Evolutionary conservation across 192 early-diverging fungal species (phyloP), one percentile per base, ranked within the genome.

Genomic region (Podila clonocystis): DNA sequence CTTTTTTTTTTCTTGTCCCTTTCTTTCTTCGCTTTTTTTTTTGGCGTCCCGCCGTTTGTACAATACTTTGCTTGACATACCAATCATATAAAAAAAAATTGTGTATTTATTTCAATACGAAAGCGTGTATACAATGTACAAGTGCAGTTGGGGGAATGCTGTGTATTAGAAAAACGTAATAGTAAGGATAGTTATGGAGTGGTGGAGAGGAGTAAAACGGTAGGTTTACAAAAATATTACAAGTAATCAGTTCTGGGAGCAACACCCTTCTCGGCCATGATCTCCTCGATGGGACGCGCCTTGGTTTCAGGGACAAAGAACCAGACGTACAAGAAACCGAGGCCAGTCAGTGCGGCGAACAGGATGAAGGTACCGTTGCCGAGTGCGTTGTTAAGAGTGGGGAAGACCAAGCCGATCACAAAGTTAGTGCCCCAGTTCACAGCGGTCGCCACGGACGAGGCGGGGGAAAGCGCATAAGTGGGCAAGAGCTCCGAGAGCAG

Each of bases 231-330:
- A 36, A 45, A 11, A 45, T n/a, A 45, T 72, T 64, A 73, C 63
- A 73, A 26, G 29, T 63, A 72, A 59, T 79, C 76, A 7, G 76
- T 28, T 20, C 76, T 69, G 61, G 76, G 70, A 30, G 70, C 76
- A 62, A 79, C 70, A 63, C 76, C 76, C 65, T 64, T 79, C 69
- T 78, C 82, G 62, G 82, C 82, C 41, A 84, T 82, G 28, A 91
- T 82, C 34, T 91, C 88, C 50, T 92, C 91, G n/a, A 92, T 86
- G n/a, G 88, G 85, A 45, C 90, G 82, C 50, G 90, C 92, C 78
- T 91, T 93, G 38, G 94, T 95, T 87, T 96, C 95, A 12, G 94
- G 94, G n/a, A 97, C 87, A 69, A 89, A 92, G 62, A 87, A 63
- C 61, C 86, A 85, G 15, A 92, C 87, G 74, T 95, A 95, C n/a